A percentile compares a stretch with the other conserved stretches of the same genome.
Conservation (phyloP, 2,329 filamentous ascomycete genomes). For the Nemania abortiva region DNA sequence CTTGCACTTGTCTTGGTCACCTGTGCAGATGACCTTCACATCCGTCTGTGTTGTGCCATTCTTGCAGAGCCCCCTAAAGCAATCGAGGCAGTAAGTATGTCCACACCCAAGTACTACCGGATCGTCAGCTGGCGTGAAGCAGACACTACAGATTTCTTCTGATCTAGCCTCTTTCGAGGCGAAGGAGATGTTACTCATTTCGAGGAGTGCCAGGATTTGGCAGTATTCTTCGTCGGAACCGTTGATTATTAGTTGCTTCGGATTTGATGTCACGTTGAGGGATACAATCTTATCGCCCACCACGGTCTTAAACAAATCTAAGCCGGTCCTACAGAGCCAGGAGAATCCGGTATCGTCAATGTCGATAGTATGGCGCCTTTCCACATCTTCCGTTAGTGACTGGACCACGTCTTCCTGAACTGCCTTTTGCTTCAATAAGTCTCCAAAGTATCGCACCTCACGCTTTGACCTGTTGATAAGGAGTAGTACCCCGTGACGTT, state of each 20-base stretch:
- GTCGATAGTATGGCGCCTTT: slow-evolving; percentile 16
- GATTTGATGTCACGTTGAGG: slow-evolving; percentile 24
- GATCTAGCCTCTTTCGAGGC: slow-evolving; percentile 13
- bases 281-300: slow-evolving; percentile 22
- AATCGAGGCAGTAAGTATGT: slow-evolving; percentile 33
- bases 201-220: slow-evolving; percentile 26
- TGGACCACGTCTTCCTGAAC: slow-evolving; percentile 25
- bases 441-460: slow-evolving; percentile 32
- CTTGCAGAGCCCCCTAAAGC: slow-evolving; percentile 28
- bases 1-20: slow-evolving; percentile 30
- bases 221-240: slow-evolving; percentile 30
- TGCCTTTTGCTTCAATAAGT: slow-evolving; percentile 5
- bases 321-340: slow-evolving; percentile 20
- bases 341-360: slow-evolving; percentile 22
- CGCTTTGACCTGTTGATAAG: slow-evolving; percentile 31
- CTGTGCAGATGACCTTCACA: slow-evolving; percentile 19
- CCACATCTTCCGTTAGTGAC: slow-evolving; percentile 10
- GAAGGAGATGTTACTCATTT: slow-evolving; percentile 17
- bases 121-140: slow-evolving; percentile 20
- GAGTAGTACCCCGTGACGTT: slow-evolving; percentile 21
- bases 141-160: slow-evolving; percentile 29
- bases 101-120: slow-evolving; percentile 32
- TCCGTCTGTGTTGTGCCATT: slow-evolving; percentile 18
- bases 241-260: slow-evolving; percentile 29
- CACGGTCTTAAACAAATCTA: slow-evolving; percentile 9